Evolutionary conservation across 2,329 filamentous ascomycete genomes (phyloP).

Genomic region (Lasiodiplodia hormozganensis): DNA sequence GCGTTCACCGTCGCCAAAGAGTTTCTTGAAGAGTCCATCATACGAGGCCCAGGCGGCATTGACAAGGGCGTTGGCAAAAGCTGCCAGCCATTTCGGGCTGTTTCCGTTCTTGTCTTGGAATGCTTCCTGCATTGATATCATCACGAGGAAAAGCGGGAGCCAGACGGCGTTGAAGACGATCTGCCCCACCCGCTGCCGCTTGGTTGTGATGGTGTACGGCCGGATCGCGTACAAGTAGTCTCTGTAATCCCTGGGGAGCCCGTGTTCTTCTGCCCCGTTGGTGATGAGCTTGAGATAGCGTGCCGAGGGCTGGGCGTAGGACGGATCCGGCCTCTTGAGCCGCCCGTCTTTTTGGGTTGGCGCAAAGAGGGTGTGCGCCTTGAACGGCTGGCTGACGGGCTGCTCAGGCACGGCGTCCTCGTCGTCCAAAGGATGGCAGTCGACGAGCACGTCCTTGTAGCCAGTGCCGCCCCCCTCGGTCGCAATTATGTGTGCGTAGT

Average conservation of each 20-base stretch:
- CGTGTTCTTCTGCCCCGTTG: slow-evolving; percentile 79
- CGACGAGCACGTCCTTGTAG: slow-evolving; percentile 84
- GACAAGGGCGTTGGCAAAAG: slow-evolving; percentile 60
- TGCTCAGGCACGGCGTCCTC: slow-evolving; percentile 65
- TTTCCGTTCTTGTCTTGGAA: slow-evolving; percentile 71
- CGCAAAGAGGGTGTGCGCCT: slow-evolving; percentile 84
- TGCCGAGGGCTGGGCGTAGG: slow-evolving; percentile 81
- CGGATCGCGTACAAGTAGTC: slow-evolving; percentile 72
- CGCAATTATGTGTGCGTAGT: slow-evolving; percentile 85
- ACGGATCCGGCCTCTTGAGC: slow-evolving; percentile 67
- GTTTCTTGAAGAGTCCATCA: slow-evolving; percentile 66
- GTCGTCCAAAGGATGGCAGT: slow-evolving; percentile 75
- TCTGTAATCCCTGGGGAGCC: slow-evolving; percentile 80
- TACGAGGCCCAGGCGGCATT: slow-evolving; percentile 68
- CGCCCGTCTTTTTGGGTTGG: slow-evolving; percentile 55
- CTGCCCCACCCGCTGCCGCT: slow-evolving; percentile 70
- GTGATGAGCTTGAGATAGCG: slow-evolving; percentile 84
- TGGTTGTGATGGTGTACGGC: slow-evolving; percentile 73
- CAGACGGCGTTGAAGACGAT: slow-evolving; percentile 67
- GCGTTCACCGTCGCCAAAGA: slow-evolving; percentile 89
- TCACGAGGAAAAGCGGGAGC: slow-evolving; percentile 62
- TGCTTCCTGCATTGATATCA: slow-evolving; percentile 58
- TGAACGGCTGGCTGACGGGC: slow-evolving; percentile 70
- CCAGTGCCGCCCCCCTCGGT: slow-evolving; percentile 86
- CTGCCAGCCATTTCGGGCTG: slow-evolving; percentile 71